Base-by-base conservation (phyloP, 257 asterid species). In the Solanum paucissectum region DNA sequence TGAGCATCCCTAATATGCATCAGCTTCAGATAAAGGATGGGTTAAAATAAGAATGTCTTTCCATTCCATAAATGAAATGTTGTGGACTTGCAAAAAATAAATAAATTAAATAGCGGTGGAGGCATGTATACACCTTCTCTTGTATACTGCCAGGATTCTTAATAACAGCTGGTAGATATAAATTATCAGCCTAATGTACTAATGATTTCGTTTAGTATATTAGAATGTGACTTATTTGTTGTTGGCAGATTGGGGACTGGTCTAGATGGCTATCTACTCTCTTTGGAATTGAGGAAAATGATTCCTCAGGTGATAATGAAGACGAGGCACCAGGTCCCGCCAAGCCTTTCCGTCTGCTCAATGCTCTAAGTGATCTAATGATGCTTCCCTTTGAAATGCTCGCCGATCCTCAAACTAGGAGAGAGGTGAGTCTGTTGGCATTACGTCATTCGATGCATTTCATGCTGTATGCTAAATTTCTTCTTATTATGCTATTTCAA, bases 311-410 rank as follows among this genome's bases (percentile, higher is more conserved):
- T 74, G 90, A 90, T 55, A 86, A 37, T 44, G 88, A 88, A 23
- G 55, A 90, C 62, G 88, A 89, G 66, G 89, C 86, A 44, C 91
- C 91, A 4, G 90, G 90, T 64, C 87, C 93, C 21, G 91, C 92
- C 93, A 95, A 93, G 91, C 93, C 98, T 40, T 96, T 96, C 79
- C 91, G 91, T 75, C 95, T 94, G 85, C 96, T 96, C 83, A 95
- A 94, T 69, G 95, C 97, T 29, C 84, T 96, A 73, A 94, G 99
- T 89, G 96, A 95, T 87, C 93, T 96, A 52, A 95, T 96, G 99
- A 96, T 95, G 99, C 96, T 96, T 66, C 99, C 99, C 3, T 91
- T 92, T 66, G 96, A 92, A 92, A 93, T 94, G 96, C 95, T 96
- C 36, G 94, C 93, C 12, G 96, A 96, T 90, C 87, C 92, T 83